Conservation (phyloP, 805 yeast genomes). For the Kuraishia floccosa region DNA sequence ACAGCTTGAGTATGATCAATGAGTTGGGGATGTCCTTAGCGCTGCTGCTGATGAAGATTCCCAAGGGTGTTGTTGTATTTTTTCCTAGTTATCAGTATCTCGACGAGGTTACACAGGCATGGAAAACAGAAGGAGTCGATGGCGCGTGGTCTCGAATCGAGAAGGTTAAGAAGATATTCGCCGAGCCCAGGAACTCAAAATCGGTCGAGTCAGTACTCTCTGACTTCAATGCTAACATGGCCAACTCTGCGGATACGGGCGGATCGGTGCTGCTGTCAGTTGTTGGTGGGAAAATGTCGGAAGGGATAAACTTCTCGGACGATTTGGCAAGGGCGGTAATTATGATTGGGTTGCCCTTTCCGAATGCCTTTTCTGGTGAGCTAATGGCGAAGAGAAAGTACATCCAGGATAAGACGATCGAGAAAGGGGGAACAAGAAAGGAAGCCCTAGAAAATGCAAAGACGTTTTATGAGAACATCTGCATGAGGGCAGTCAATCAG, state of each 20-base stretch:
- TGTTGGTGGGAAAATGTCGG: constrained; percentile 88
- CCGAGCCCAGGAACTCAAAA: constrained; percentile 36
- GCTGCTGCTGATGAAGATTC: constrained; percentile 32
- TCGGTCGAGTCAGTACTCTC: constrained; percentile 33
- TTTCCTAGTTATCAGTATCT: constrained; percentile 79
- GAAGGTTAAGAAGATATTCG: constrained; percentile 33
- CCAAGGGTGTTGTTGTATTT: constrained; percentile 71
- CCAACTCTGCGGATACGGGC: constrained; percentile 7
- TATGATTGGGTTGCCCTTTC: constrained; percentile 85
- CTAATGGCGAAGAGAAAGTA: constrained; percentile 58
- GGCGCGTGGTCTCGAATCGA: constrained; percentile 22
- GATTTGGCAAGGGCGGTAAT: constrained; percentile 79
- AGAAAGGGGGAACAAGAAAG: constrained; percentile 30
- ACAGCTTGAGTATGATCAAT: constrained; percentile 28
- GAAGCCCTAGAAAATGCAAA: constrained; percentile 37
- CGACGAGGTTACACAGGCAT: constrained; percentile 31
- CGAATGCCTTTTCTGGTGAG: constrained; percentile 77
- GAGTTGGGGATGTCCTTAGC: constrained; percentile 39
- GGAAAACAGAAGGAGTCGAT: constrained; percentile 38
- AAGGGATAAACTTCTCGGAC: constrained; percentile 87
- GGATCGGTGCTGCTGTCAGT: constrained; percentile 76
- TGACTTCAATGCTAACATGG: constrained; percentile 36
- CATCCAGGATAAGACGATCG: constrained; percentile 40
- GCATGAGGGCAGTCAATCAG: constrained; percentile 88
- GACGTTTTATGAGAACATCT: constrained; percentile 67